These are phyloP conservation scores for Glarea lozoyensis DNA, from an alignment of 495 filamentous ascomycete species.

Conservation along the genomic window DNA sequence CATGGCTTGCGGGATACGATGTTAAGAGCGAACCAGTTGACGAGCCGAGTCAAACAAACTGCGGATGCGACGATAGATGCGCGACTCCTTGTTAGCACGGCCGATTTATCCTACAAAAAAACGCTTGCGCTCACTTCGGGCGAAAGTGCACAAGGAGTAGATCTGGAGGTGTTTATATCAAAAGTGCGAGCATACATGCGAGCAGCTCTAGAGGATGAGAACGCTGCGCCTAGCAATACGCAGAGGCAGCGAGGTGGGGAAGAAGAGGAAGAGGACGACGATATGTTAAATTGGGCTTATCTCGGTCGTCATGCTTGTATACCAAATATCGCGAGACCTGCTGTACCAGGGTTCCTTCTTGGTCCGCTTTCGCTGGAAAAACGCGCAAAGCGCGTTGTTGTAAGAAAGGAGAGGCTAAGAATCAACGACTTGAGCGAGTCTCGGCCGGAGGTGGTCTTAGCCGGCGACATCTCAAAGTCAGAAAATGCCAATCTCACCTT, in stretches of 20 bases:
- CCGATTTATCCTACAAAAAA: constrained; percentile 70
- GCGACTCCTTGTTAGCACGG: constrained; percentile 64
- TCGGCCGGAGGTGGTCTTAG: constrained; percentile 62
- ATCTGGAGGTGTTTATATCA: constrained; percentile 88
- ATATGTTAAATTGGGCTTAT: constrained; percentile 81
- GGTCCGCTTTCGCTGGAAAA: constrained; percentile 88
- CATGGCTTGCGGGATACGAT: constrained; percentile 54
- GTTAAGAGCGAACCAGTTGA: constrained; percentile 52
- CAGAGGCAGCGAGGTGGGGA: constrained; percentile 33
- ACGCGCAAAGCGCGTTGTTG: constrained; percentile 55
- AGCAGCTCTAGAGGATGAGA: constrained; percentile 25
- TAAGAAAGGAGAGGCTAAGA: constrained; percentile 55
- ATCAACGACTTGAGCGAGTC: constrained; percentile 56
- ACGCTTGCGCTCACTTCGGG: constrained; percentile 62
- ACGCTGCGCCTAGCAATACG: constrained; percentile 29
- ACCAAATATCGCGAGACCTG: constrained; percentile 61
- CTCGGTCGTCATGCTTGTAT: constrained; percentile 70
- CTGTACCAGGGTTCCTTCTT: constrained; percentile 75
- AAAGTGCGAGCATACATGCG: constrained; percentile 89
- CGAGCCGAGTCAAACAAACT: constrained; percentile 73
- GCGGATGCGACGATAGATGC: constrained; percentile 90
- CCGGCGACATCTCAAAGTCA: constrained; percentile 58
- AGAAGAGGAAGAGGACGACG: constrained; percentile 54
- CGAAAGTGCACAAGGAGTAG: constrained; percentile 59
- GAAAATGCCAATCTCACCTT: constrained; percentile 69